Evolutionary conservation across 176 grass and related monocot species (phyloP).

Genomic region (Elymus sibiricus): DNA sequence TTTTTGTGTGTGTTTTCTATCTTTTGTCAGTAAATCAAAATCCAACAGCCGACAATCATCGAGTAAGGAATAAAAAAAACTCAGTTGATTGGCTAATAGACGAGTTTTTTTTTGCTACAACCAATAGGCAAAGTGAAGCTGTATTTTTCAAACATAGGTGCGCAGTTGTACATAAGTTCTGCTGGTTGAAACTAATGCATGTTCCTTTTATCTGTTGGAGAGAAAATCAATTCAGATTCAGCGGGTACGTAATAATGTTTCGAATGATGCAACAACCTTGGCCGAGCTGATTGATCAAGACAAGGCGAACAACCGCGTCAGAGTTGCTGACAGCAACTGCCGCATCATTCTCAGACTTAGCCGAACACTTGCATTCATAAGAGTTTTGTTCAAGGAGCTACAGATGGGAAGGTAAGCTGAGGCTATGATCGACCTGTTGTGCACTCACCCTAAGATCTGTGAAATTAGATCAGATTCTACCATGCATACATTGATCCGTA

Average conservation of each 20-base stretch:
- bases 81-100: too few species aligned
- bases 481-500: too few species aligned
- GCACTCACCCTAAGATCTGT: too few species aligned
- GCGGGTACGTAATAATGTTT: background rate
- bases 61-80: too few species aligned
- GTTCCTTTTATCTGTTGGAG: background rate
- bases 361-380: background rate
- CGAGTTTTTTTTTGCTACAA: too few species aligned
- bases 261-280: background rate
- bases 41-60: too few species aligned
- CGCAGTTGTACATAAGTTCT: too few species aligned
- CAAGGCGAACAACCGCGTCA: background rate
- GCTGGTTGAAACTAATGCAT: background rate
- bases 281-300: background rate
- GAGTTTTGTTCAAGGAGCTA: background rate
- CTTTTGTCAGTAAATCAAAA: too few species aligned
- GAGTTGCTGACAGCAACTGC: background rate
- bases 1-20: too few species aligned
- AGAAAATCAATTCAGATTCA: background rate
- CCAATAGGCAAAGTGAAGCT: background rate
- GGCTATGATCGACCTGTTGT: too few species aligned
- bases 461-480: too few species aligned
- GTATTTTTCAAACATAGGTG: too few species aligned
- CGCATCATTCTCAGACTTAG: background rate
- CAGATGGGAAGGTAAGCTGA: background rate